Evolutionary conservation across 106 monocot genomes (phyloP), one percentile per base, ranked within the genome.

Genomic region (Phalaenopsis equestris): DNA sequence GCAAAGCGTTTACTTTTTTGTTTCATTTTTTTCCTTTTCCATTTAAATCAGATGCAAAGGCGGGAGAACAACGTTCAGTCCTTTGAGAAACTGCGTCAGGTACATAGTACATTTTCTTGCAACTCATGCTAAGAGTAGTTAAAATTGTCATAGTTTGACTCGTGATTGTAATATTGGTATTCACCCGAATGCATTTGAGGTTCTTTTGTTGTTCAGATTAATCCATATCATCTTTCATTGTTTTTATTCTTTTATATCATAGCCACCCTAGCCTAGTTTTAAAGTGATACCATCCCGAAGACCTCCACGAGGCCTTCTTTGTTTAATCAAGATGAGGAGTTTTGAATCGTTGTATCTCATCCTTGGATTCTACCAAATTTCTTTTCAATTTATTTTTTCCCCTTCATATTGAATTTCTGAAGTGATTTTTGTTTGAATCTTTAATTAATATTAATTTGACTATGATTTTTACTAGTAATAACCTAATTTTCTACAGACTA

Each of bases 61-160:
- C 86, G 98, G 75, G 98, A 99, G 85, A 99, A 99, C 84, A 99
- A 93, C 88, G 89, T 93, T 41, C 89, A 88, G 67, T 99, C 98
- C 61, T 99, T 99, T 77, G 94, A 99, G 74, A 94, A 89, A 79
- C 92, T 99, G 48, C 92, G 98, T 47, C 86, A 89, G 90, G 98
- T 99, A 91, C 84, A 74, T 18, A 42, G 45, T 43, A 36, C 10
- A 43, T 74, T 43, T 36, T 74, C 36, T 70, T 70, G 64, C 23
- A 38, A 70, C 36, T 39, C 45, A 43, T 74, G 74, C 43, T 43
- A 42, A 43, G 18, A 52, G 10, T 38, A 11, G 11, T 45, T 74
- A 43, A 42, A 5, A 74, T n/a, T 74, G 74, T 74, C 6, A 74
- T 74, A 19, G 19, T 42, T 74, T 74, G 2, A 74, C 6, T 6